Conservation (phyloP, 495 filamentous ascomycete species). For the Xylaria sp. region DNA sequence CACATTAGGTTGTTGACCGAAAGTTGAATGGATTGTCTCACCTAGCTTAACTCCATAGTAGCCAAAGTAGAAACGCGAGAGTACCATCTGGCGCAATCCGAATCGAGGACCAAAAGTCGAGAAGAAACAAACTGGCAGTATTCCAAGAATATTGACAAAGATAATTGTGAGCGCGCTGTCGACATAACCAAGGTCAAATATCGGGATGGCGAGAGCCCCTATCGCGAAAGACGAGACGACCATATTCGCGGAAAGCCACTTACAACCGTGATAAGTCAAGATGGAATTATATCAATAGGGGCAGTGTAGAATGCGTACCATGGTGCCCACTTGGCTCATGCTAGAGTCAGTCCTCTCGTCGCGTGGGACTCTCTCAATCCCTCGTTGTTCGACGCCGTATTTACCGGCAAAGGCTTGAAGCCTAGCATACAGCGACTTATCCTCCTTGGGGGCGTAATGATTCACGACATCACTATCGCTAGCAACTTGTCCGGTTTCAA, state of each 20-base stretch:
- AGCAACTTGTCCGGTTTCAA: constrained; percentile 52
- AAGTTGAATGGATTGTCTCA: constrained; percentile 44
- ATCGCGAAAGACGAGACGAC: constrained; percentile 84
- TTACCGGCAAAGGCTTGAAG: constrained; percentile 72
- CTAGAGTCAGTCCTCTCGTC: constrained; percentile 73
- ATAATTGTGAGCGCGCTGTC: constrained; percentile 78
- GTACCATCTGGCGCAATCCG: constrained; percentile 83
- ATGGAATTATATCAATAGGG: constrained; percentile 1
- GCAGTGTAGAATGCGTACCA: constrained; percentile 61
- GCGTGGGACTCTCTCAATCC: constrained; percentile 80
- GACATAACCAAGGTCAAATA: constrained; percentile 75
- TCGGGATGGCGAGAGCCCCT: constrained; percentile 70
- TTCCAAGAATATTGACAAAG: constrained; percentile 80
- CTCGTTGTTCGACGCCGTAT: constrained; percentile 77
- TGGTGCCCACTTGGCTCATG: constrained; percentile 72
- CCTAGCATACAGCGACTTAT: constrained; percentile 68
- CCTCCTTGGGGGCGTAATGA: constrained; percentile 67
- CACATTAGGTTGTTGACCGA: neutral
- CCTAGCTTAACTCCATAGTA: constrained; percentile 74
- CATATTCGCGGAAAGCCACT: constrained; percentile 90
- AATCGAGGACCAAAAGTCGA: constrained; percentile 79
- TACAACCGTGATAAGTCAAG: neutral
- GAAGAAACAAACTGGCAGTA: constrained; percentile 80
- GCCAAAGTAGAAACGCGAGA: constrained; percentile 84
- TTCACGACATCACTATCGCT: constrained; percentile 65